Conservation (phyloP, 2,329 filamentous ascomycete genomes). For the Stagonosporopsis rhizophila region DNA sequence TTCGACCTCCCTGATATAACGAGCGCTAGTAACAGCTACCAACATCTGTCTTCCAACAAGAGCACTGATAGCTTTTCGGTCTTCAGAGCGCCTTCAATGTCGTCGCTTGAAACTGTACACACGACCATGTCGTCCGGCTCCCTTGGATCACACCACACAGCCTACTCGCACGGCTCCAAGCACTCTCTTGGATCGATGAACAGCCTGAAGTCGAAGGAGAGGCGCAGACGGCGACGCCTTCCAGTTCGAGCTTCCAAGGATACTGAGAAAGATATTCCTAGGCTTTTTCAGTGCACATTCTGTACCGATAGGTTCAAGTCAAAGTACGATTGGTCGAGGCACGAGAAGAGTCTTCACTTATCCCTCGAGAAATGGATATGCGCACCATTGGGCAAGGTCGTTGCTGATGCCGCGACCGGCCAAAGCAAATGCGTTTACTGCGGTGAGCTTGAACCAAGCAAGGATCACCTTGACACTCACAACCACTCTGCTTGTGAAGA, state of each 20-base stretch:
- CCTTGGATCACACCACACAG: constrained; percentile 62
- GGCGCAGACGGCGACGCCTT: constrained; percentile 63
- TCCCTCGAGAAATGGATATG: constrained; percentile 59
- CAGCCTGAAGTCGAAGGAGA: constrained; percentile 60
- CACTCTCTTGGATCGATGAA: constrained; percentile 65
- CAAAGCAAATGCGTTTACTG: constrained; percentile 67
- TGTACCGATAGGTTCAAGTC: constrained; percentile 50
- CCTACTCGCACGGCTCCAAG: constrained; percentile 63
- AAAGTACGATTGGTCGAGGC: constrained; percentile 53
- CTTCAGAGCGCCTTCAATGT: constrained; percentile 60
- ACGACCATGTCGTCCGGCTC: constrained; percentile 61
- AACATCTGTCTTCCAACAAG: constrained; percentile 59
- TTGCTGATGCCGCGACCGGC: constrained; percentile 64
- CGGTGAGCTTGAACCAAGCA: constrained; percentile 59
- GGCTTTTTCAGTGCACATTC: constrained; percentile 50
- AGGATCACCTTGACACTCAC: constrained; percentile 65
- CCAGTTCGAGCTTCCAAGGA: constrained; percentile 48
- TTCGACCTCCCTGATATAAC: constrained; percentile 41
- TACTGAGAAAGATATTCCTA: constrained; percentile 27
- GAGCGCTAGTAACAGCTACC: constrained; percentile 49
- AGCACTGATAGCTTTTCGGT: constrained; percentile 58
- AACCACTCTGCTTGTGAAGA: constrained; percentile 71
- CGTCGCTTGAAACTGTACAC: constrained; percentile 60
- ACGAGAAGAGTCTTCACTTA: constrained; percentile 50
- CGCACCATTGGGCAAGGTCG: constrained; percentile 64